A percentile compares a stretch with the other conserved stretches of the same genome.
phyloP scores from a whole-genome alignment of 345 rosid species.

The Passiflora organensis region DNA sequence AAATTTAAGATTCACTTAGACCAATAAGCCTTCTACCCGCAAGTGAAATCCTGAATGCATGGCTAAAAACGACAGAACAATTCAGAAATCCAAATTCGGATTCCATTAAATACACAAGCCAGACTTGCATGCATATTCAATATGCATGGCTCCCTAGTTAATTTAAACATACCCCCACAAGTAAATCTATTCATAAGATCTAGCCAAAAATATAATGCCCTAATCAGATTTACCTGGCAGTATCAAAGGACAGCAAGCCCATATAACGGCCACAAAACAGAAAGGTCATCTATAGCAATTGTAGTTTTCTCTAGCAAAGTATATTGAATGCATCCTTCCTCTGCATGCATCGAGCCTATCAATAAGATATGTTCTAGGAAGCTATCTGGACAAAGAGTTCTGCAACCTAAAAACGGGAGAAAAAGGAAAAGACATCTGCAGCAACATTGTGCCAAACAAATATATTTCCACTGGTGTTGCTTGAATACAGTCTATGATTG shows the following conservation, averaged over 20 bases:
- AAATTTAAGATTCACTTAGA: too few relatives aligned
- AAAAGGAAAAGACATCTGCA: not conserved
- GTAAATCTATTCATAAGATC: not conserved
- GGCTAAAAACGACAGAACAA: too few relatives aligned
- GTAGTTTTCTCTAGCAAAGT: not conserved
- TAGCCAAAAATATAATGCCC: not conserved
- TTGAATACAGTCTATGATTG: not conserved
- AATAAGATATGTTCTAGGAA: not conserved
- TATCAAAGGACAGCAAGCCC: not conserved
- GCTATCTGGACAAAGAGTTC: not conserved
- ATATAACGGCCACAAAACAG: not conserved
- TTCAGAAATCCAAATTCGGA: not conserved
- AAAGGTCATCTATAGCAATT: not conserved
- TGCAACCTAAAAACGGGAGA: not conserved
- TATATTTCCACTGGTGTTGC: not conserved
- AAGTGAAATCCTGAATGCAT: too few relatives aligned
- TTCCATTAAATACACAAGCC: not conserved
- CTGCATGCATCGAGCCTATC: not conserved
- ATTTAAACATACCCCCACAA: not conserved
- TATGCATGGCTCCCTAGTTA: too few relatives aligned
- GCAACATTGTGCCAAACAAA: not conserved
- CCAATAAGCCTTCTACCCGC: too few relatives aligned
- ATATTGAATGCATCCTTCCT: not conserved
- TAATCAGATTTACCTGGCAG: not conserved
- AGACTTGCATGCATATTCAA: not conserved